Percentiles rank a stretch among this genome's conserved stretches.
These are phyloP conservation scores for Lasiosphaeriaceae sp. DNA, from an alignment of 495 filamentous ascomycete species.

Conservation along the genomic window DNA sequence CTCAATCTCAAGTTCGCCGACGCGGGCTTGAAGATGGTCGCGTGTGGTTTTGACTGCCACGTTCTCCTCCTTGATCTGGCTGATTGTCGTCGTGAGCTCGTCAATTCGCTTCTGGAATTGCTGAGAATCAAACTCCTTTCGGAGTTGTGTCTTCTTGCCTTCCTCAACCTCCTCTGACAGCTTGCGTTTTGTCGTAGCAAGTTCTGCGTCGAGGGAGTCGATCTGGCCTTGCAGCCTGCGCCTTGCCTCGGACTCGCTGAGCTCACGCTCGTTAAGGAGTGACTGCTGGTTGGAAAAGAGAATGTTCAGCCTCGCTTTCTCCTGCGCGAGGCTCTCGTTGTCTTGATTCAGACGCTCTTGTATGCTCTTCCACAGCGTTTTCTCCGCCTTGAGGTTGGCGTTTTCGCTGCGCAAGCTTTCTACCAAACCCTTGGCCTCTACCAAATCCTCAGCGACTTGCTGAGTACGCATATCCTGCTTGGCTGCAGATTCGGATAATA, in stretches of 20 bases:
- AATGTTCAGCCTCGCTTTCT: constrained; percentile 73
- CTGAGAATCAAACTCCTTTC: constrained; percentile 83
- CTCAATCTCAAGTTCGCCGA: constrained; percentile 84
- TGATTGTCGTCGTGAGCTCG: constrained; percentile 75
- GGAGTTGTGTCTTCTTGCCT: constrained; percentile 67
- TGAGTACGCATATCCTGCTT: constrained; percentile 88
- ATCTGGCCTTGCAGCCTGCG: constrained; percentile 71
- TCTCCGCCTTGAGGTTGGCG: constrained; percentile 89
- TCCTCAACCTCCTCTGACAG: constrained; percentile 81
- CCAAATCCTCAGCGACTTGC: constrained; percentile 87
- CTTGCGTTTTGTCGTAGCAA: constrained; percentile 74
- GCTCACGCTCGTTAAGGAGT: constrained; percentile 84
- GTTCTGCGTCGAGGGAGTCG: constrained; percentile 73
- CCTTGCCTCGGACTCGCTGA: constrained; percentile 74
- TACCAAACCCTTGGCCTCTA: constrained; percentile 73
- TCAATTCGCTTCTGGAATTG: constrained; percentile 86
- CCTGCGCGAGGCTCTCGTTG: constrained; percentile 77
- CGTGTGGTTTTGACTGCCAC: constrained; percentile 76
- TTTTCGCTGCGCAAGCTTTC: constrained; percentile 89
- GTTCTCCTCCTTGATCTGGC: constrained; percentile 76
- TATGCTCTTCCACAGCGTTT: constrained; percentile 84
- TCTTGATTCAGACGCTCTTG: constrained; percentile 83
- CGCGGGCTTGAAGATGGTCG: constrained; percentile 80
- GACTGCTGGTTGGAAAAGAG: constrained; percentile 77
- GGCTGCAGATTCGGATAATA: constrained; percentile 72